Evolutionary conservation across 306 rosid genomes (phyloP).

Genomic region (Malus sieversii): DNA sequence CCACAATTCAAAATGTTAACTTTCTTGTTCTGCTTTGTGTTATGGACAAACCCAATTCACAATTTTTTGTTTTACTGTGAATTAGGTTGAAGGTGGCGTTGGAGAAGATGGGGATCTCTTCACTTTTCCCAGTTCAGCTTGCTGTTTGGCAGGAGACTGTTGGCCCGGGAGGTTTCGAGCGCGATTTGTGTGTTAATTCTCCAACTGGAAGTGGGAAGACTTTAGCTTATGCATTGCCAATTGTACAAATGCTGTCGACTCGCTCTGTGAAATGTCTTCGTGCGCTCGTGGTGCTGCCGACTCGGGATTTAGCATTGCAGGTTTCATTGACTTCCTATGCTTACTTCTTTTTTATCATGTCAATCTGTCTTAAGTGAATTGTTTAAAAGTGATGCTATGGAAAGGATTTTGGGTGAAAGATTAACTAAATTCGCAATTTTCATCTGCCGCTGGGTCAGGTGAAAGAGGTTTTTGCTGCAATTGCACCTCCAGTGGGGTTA

Average conservation of each 20-base stretch:
- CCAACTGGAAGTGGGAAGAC: conserved; percentile 98
- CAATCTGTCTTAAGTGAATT: background rate
- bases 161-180: conserved; percentile 76
- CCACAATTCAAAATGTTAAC: background rate
- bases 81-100: conserved; percentile 57
- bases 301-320: conserved; percentile 90
- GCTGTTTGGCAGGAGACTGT: conserved; percentile 84
- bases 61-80: background rate
- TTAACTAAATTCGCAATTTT: background rate
- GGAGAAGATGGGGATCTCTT: conserved; percentile 47
- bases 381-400: background rate
- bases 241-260: conserved; percentile 58
- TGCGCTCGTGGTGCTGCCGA: conserved; percentile 79
- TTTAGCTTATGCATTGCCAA: conserved; percentile 83
- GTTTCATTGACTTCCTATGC: conserved; percentile 23
- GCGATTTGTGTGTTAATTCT: conserved; percentile 81
- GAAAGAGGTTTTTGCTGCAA: conserved; percentile 54
- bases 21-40: background rate
- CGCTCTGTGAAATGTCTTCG: conserved; percentile 53
- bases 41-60: background rate
- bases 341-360: background rate
- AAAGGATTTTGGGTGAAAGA: background rate
- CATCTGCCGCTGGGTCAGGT: conserved; percentile 25
- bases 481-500: conserved; percentile 71
- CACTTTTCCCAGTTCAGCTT: conserved; percentile 73